These are phyloP conservation scores for Colletotrichum chrysophilum DNA, from an alignment of 2,329 filamentous ascomycete genomes.

Conservation along the genomic window DNA sequence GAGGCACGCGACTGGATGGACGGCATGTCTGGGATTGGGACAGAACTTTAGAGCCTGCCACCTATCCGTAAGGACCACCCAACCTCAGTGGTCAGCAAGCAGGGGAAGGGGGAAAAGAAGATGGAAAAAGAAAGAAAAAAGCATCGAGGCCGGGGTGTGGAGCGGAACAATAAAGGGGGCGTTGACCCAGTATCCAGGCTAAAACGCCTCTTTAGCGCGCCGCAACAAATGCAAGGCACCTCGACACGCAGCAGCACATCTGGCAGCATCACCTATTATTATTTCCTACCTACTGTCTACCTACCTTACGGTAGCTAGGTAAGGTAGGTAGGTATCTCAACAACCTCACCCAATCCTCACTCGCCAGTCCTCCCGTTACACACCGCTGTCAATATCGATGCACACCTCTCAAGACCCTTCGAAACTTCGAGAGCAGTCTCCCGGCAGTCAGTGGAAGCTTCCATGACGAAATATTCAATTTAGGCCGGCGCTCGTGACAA, in stretches of 20 bases:
- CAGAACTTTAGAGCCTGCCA: neutral
- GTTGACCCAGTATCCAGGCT: neutral
- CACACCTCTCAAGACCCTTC: neutral
- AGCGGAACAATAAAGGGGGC: neutral
- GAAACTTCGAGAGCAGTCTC: neutral
- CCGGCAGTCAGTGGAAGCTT: neutral
- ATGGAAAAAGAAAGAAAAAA: neutral
- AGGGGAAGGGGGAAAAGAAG: neutral
- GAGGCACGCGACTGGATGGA: slow-evolving; percentile 15
- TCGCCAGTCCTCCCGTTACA: neutral
- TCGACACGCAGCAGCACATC: neutral
- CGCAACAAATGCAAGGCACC: slow-evolving; percentile 17
- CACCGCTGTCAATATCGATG: neutral
- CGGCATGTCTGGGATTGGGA: slow-evolving; percentile 6
- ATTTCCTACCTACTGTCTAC: neutral
- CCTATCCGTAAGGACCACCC: neutral
- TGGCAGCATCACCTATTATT: neutral
- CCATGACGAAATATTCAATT: slow-evolving; percentile 2
- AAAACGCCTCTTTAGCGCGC: slow-evolving; percentile 18
- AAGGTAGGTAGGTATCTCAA: neutral
- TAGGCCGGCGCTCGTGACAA: neutral
- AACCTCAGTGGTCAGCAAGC: neutral
- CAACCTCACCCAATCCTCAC: neutral
- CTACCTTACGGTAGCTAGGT: no score
- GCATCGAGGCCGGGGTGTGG: neutral